Evolutionary conservation across 1,284 basidiomycete species (phyloP), one percentile per base, ranked within the genome.

Genomic region (Stereum hirsutum): DNA sequence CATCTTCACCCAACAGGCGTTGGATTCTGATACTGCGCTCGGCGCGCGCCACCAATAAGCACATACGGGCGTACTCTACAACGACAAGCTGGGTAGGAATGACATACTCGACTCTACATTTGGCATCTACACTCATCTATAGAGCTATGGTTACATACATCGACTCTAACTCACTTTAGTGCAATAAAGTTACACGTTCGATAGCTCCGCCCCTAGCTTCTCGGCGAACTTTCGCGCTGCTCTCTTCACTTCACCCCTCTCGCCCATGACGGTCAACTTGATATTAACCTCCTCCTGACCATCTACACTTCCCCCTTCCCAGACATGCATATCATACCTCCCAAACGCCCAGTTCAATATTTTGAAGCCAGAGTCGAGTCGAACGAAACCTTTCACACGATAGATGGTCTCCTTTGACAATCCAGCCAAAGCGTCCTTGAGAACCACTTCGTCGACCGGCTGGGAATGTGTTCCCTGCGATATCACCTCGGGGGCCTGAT

Each of bases 341-440:
- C 88, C 88, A 62, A 94, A 95, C 5, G 91, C 90, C 86, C 88
- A 95, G 58, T 95, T 95, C 48, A 94, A 58, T 48, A 93, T 87
- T 52, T 73, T 59, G 34, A 68, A 60, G 19, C 68, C 69, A 15
- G 58, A 59, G 10, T 56, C 55, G n/a, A 87, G 57, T 27, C 70
- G 70, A 21, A 91, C 70, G 53, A 90, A 89, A 11, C 91, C 89
- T 57, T 94, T 94, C 31, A 89, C 77, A 35, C 87, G 66, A 77
- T 84, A 90, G 6, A 87, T 64, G 3, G 64, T 64, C 55, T 86
- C 84, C 49, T 80, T 82, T 10, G 78, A 73, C 6, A 93, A 60
- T 20, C 59, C 58, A 1, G 52, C 54, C 0, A 92, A 69, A 5
- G 75, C 75, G 8, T 56, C 53, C 7, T 54, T 52, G 14, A 85